Base-by-base conservation (phyloP, 768 basidiomycete species). In the Roridomyces roridus region DNA sequence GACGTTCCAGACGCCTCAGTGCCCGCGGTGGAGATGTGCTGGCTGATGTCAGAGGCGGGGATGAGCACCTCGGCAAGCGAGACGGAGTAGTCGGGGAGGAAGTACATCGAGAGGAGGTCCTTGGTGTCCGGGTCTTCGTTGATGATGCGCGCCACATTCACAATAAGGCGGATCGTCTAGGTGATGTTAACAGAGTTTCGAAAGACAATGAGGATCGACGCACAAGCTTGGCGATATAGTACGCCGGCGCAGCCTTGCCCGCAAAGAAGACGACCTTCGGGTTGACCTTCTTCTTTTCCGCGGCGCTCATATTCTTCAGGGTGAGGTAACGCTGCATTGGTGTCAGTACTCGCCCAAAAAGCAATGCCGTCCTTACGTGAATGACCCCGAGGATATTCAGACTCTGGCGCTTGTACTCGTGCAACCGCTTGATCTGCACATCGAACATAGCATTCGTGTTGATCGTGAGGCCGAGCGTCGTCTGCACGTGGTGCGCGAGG, bases 11-110 rank as follows among this genome's bases (percentile, higher is more conserved):
- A 86, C 11, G 90, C 89, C 69, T 98, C 95, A 2, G 96, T 98
- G 34, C 96, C 96, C 4, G 96, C 97, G 14, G 96, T 98, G 21
- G 92, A 95, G 72, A 99, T 98, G 72, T 98, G 96, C 69, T 97
- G 93, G 59, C 87, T 89, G 76, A 98, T 91, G 71, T 98, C 95
- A 25, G 91, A 89, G 12, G 96, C 92, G n/a, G 91, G 92, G 57
- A 94, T 91, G 63, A 95, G 79, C 21, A 95, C 76, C 68, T 94
- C 92, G 1, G 92, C 90, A 42, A 91, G 72, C 42, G 89, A 89
- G 35, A 91, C 93, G 1, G 88, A 90, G 75, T 99, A 99, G 70
- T 98, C 96, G 0, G 97, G 96, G 18, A 99, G 81, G 89, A 98
- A 98, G 79, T 89, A 92, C 58, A 98, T 82, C 42, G 86, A 86